Percentiles rank a stretch among this genome's conserved stretches.
These are phyloP conservation scores for Gynandropsis gynandra DNA, from an alignment of 345 rosid genomes.

Conservation along the genomic window DNA sequence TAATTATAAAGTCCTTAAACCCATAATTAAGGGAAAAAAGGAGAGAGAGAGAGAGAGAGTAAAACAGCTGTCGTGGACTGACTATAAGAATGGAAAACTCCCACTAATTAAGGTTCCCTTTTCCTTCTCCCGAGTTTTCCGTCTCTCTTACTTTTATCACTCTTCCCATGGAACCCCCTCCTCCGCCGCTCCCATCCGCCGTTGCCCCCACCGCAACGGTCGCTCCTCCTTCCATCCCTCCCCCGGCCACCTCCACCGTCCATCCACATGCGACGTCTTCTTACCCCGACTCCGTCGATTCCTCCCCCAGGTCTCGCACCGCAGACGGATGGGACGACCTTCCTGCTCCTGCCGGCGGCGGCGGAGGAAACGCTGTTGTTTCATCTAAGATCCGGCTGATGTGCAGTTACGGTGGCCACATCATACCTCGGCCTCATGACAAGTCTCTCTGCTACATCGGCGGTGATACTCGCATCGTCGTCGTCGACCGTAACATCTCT, in stretches of 20 bases:
- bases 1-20: no score
- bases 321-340: constrained; percentile 66
- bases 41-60: no score
- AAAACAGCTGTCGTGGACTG: constrained; percentile 8
- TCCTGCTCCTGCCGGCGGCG: constrained; percentile 26
- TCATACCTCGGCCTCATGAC: constrained; percentile 87
- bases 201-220: constrained; percentile 19
- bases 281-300: constrained; percentile 55
- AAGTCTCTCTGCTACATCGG: constrained; percentile 80
- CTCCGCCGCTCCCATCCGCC: neutral
- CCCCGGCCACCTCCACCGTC: constrained; percentile 9
- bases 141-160: neutral
- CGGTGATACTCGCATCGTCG: constrained; percentile 86
- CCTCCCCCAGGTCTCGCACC: constrained; percentile 82
- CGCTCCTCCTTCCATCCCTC: constrained; percentile 14
- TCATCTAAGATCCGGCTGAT: constrained; percentile 75
- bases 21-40: neutral
- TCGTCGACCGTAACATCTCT: constrained; percentile 61
- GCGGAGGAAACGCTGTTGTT: constrained; percentile 14
- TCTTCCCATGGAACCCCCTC: neutral
- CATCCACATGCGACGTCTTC: constrained; percentile 8
- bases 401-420: constrained; percentile 91
- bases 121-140: neutral
- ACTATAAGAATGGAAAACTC: constrained; percentile 19
- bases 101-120: neutral